phyloP scores from a whole-genome alignment of 1,284 basidiomycete species.

The Phaffia rhodozyma region DNA sequence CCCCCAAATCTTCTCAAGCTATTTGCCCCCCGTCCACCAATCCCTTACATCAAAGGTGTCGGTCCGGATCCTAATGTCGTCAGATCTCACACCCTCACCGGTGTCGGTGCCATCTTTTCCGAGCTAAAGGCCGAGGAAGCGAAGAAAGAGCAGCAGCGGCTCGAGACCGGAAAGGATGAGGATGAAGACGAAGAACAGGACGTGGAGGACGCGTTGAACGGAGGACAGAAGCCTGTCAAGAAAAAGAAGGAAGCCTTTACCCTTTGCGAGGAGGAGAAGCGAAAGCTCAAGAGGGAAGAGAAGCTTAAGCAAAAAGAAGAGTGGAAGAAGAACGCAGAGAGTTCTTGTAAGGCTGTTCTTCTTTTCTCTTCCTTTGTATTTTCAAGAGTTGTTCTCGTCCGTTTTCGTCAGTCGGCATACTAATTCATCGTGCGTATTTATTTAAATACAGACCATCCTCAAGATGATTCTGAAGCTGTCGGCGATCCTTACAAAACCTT shows the following conservation, averaged over 20 bases:
- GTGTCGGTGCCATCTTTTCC: slow-evolving; percentile 61
- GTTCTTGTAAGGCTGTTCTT: slow-evolving; percentile 52
- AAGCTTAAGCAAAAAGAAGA: slow-evolving; percentile 64
- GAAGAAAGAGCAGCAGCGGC: slow-evolving; percentile 36
- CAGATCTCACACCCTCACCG: slow-evolving; percentile 53
- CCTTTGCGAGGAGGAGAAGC: slow-evolving; percentile 57
- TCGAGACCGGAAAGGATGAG: slow-evolving; percentile 25
- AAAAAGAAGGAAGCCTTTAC: slow-evolving; percentile 48
- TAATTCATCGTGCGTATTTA: slow-evolving; percentile 4
- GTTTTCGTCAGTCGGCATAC: slow-evolving; percentile 9
- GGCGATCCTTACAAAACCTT: slow-evolving; percentile 98
- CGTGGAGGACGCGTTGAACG: slow-evolving; percentile 59
- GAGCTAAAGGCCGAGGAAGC: slow-evolving; percentile 64
- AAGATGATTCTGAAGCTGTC: slow-evolving; percentile 79
- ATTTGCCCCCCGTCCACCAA: slow-evolving; percentile 78
- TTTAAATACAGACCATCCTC: slow-evolving; percentile 59
- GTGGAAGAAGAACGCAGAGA: slow-evolving; percentile 67
- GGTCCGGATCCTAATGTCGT: slow-evolving; percentile 69
- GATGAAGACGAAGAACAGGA: slow-evolving; percentile 47
- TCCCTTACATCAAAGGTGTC: slow-evolving; percentile 70
- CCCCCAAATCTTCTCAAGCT: slow-evolving; percentile 89
- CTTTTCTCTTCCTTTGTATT: neutral
- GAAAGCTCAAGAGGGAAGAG: slow-evolving; percentile 61
- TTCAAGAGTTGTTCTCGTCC: neutral
- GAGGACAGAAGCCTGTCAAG: slow-evolving; percentile 38